Conservation (phyloP, 345 rosid genomes). For the Lagerstroemia speciosa region DNA sequence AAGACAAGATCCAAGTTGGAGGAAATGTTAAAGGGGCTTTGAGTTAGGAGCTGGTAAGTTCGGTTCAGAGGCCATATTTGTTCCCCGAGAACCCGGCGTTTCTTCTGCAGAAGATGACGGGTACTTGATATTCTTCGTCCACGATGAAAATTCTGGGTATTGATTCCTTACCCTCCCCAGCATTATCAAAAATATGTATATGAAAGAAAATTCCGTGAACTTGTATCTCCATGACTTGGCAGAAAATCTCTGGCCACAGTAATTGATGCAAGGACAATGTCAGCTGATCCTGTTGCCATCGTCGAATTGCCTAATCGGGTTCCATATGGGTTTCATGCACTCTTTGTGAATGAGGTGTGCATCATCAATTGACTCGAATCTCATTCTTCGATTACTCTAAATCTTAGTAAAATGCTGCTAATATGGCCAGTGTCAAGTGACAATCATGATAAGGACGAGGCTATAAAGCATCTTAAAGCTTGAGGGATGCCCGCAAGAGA, state of each 20-base stretch:
- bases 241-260: constrained; percentile 75
- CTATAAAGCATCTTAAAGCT: too few species aligned
- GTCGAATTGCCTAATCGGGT: constrained; percentile 79
- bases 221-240: constrained; percentile 13
- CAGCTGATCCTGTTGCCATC: constrained; percentile 82
- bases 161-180: not conserved
- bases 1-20: constrained; percentile 60
- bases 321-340: constrained; percentile 89
- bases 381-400: too few species aligned
- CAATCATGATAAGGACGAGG: too few species aligned
- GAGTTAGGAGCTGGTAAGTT: constrained; percentile 70
- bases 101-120: constrained; percentile 81
- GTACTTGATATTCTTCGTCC: constrained; percentile 69
- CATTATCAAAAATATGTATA: not conserved
- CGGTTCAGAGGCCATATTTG: constrained; percentile 88
- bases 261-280: constrained; percentile 87
- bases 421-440: too few species aligned
- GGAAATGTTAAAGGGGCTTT: constrained; percentile 77
- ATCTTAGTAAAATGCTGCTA: too few species aligned
- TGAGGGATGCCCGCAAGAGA: too few species aligned
- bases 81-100: constrained; percentile 52
- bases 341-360: constrained; percentile 76
- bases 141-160: constrained; percentile 79
- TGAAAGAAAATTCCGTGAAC: not conserved
- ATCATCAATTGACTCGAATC: not conserved